Conservation (phyloP, 768 basidiomycete species). For the Gymnopilus dilepis region DNA sequence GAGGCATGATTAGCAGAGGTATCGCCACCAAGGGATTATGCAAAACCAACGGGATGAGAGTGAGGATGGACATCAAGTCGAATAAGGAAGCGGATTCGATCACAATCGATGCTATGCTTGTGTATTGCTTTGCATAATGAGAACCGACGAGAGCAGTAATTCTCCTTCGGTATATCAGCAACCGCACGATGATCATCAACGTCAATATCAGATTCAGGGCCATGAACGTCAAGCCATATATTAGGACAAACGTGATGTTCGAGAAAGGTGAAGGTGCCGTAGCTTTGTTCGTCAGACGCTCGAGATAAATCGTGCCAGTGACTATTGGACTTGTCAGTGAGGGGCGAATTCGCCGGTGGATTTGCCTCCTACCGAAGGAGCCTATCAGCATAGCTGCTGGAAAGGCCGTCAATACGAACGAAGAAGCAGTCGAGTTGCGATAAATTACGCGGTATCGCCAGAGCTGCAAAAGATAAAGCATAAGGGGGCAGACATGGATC, state of each 20-base stretch:
- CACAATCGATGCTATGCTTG: slow-evolving; percentile 22
- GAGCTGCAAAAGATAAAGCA: slow-evolving; percentile 5
- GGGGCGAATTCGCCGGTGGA: too few relatives aligned
- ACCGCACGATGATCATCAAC: slow-evolving; percentile 23
- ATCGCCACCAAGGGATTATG: slow-evolving; percentile 16
- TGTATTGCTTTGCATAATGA: slow-evolving; percentile 19
- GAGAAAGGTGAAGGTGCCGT: background rate
- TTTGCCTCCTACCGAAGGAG: slow-evolving; percentile 13
- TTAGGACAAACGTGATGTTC: background rate
- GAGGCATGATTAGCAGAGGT: slow-evolving; percentile 12
- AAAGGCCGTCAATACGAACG: slow-evolving; percentile 10
- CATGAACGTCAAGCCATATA: slow-evolving; percentile 13
- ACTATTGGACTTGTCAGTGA: background rate
- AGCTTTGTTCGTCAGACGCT: background rate
- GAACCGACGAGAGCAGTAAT: slow-evolving; percentile 13
- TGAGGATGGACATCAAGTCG: slow-evolving; percentile 13
- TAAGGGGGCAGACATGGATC: background rate
- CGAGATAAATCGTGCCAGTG: slow-evolving; percentile 8
- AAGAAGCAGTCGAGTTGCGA: slow-evolving; percentile 10
- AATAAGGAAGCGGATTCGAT: slow-evolving; percentile 25
- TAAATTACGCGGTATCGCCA: slow-evolving; percentile 28
- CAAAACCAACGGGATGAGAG: slow-evolving; percentile 19
- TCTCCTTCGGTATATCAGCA: slow-evolving; percentile 19
- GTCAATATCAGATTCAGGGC: slow-evolving; percentile 21
- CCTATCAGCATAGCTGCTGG: slow-evolving; percentile 9